phyloP scores from a whole-genome alignment of 345 rosid genomes.

The Citrus australasica region DNA sequence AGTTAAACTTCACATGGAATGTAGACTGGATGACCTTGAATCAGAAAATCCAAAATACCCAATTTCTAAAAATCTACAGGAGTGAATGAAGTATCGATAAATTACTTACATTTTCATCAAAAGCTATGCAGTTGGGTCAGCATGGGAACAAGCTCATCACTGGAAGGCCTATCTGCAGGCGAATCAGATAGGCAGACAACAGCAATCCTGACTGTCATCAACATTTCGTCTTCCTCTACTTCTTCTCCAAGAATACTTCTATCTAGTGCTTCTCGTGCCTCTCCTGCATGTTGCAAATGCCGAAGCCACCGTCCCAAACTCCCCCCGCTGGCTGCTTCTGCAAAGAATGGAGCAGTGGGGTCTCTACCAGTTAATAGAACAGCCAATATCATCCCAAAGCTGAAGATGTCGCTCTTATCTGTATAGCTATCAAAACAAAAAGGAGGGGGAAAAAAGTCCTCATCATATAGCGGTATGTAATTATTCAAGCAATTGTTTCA shows the following conservation, averaged over 20 bases:
- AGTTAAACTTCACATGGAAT: background rate
- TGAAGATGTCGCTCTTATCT: conserved; percentile 83
- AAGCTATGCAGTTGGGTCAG: conserved; percentile 93
- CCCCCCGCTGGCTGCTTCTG: conserved; percentile 55
- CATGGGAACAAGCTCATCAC: conserved; percentile 92
- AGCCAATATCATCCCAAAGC: conserved; percentile 92
- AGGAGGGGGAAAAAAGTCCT: background rate
- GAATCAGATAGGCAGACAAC: conserved; percentile 81
- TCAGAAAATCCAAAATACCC: conserved; percentile 3
- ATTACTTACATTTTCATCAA: conserved; percentile 39
- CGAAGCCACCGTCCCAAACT: conserved; percentile 80
- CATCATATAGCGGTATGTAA: conserved; percentile 1
- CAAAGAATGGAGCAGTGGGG: conserved; percentile 62
- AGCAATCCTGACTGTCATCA: conserved; percentile 91
- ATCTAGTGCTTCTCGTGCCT: conserved; percentile 78
- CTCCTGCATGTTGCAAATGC: conserved; percentile 84
- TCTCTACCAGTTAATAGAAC: conserved; percentile 81
- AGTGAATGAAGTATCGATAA: background rate
- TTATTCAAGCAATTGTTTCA: background rate
- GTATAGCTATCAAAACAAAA: conserved; percentile 52
- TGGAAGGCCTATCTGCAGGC: conserved; percentile 89
- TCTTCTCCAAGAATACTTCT: conserved; percentile 85
- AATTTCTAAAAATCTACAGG: conserved; percentile 16
- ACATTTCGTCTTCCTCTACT: conserved; percentile 94
- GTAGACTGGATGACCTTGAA: conserved; percentile 1